A percentile compares a stretch with the other conserved stretches of the same genome.
Conservation (phyloP, 2,329 filamentous ascomycete genomes). For the Aspergillus hortae region DNA sequence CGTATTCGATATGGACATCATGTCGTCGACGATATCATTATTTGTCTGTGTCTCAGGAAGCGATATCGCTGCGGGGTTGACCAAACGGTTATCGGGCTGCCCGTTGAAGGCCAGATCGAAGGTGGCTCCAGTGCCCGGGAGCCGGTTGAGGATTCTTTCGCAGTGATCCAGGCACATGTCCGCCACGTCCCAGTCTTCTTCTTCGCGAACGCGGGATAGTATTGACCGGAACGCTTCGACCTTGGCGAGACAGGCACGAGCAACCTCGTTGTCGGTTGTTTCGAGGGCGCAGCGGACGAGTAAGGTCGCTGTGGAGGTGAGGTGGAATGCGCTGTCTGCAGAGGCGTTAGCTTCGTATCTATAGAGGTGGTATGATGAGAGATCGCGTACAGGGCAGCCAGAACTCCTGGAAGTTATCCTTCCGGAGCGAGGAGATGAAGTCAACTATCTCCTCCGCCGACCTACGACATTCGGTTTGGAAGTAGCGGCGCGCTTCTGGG, state of each 20-base stretch:
- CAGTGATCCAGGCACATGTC: conserved; percentile 53
- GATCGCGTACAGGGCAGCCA: conserved; percentile 46
- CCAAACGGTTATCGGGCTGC: conserved; percentile 25
- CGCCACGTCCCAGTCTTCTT: conserved; percentile 55
- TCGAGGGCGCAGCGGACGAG: conserved; percentile 52
- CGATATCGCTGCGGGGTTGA: conserved; percentile 38
- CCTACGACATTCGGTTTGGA: conserved; percentile 44
- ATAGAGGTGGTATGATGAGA: background rate
- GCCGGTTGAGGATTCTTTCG: conserved; percentile 42
- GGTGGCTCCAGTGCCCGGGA: conserved; percentile 27
- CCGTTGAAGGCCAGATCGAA: conserved; percentile 9
- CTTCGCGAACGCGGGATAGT: conserved; percentile 45
- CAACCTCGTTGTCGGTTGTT: conserved; percentile 45
- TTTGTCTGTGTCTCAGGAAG: conserved; percentile 44
- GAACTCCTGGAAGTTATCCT: conserved; percentile 50
- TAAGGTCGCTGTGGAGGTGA: conserved; percentile 53
- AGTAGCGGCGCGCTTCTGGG: conserved; percentile 48
- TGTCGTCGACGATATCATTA: conserved; percentile 45
- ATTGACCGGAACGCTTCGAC: conserved; percentile 48
- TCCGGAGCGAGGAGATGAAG: conserved; percentile 47
- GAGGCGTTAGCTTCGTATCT: conserved; percentile 7
- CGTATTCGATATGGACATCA: conserved; percentile 46
- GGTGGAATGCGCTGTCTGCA: conserved; percentile 48
- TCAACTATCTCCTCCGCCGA: conserved; percentile 47
- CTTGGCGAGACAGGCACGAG: conserved; percentile 44